Evolutionary conservation across 1,284 basidiomycete genomes (phyloP), one percentile per base, ranked within the genome.

Genomic region (Naganishia liquefaciens): DNA sequence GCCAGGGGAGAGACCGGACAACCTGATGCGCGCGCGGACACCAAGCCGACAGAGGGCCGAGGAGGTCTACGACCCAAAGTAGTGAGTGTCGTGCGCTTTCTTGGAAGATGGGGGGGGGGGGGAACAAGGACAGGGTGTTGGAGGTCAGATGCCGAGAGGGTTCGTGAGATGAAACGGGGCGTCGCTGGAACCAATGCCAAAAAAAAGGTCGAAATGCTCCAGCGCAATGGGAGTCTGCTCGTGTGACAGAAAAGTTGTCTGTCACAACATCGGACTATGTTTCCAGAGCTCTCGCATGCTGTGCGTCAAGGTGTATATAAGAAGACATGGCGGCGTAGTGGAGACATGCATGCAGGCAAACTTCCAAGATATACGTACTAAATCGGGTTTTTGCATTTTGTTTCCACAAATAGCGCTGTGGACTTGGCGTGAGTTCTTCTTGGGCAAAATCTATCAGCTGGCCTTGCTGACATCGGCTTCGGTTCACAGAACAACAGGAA

Each of bases 51-150:
- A 67, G 25, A 65, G 71, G 23, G 77, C 30, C 30, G 50, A 77
- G 15, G 76, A 77, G 37, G 74, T 77, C n/a, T 77, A 72, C 57
- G 76, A 79, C 70, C 72, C 77, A 5, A 77, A 78, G 66, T 78
- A 77, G 77, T 79, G 64, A 73, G 76, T 76, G 3, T 27, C 2
- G 1, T 53, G 17, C 21, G 33, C 2, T 37, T 15, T 23, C 15
- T 40, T 9, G 9, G 9, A 43, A 5, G 2, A n/a, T n/a, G n/a
- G n/a, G n/a, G n/a, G n/a, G n/a, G n/a, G n/a, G n/a, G n/a, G n/a
- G n/a, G n/a, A n/a, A n/a, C n/a, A 15, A 13, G 21, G 13, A 11
- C 40, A 28, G 17, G 21, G 2, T 37, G 33, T 33, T 5, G 10
- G 54, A 21, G 43, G 37, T 15, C 37, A 27, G 17, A 58, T n/a